Evolutionary conservation across 306 rosid species (phyloP), one percentile per base, ranked within the genome.

Genomic region (Parietaria judaica): DNA sequence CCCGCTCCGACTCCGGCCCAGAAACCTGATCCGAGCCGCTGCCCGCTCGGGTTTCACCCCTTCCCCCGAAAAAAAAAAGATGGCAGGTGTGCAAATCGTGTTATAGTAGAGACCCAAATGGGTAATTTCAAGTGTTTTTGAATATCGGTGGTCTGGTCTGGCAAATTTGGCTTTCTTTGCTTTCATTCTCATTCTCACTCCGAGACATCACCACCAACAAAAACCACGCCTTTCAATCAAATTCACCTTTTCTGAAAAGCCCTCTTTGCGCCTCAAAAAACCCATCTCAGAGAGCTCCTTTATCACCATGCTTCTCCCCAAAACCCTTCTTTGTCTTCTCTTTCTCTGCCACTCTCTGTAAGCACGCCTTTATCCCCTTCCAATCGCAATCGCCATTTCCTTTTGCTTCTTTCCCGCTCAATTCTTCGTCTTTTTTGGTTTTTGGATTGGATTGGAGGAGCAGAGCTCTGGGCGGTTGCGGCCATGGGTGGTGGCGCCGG

Each of bases 211-310:
- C 16, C 46, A 37, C 0, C 15, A 1, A 36, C 36, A 39, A 15
- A 15, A 70, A 44, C 68, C 88, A 63, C 84, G 64, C 14, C 67
- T 5, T 78, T 78, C 82, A 72, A 82, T 74, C 72, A 74, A 63
- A 80, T 63, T 68, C 83, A 60, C 77, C 45, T 45, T 51, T 64
- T 38, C 6, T n/a, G 58, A 9, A 49, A 67, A 59, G 36, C 45
- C 64, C 73, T 41, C 74, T 75, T 62, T 65, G 37, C 63, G 23
- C 66, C 45, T 41, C 45, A 41, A 61, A 31, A 54, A 17, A 58
- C 48, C 16, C 36, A 55, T 34, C 35, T 65, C 51, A 11, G 14
- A 4, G 8, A 4, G 11, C 17, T 51, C 41, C 35, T 23, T 35
- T 36, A 8, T 2, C 10, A 7, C 52, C 23, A 60, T 60, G 64